Percentiles rank a stretch among this genome's conserved stretches.
Evolutionary conservation across 129 eudicot genomes (phyloP).

Genomic region (Flaveria robusta): DNA sequence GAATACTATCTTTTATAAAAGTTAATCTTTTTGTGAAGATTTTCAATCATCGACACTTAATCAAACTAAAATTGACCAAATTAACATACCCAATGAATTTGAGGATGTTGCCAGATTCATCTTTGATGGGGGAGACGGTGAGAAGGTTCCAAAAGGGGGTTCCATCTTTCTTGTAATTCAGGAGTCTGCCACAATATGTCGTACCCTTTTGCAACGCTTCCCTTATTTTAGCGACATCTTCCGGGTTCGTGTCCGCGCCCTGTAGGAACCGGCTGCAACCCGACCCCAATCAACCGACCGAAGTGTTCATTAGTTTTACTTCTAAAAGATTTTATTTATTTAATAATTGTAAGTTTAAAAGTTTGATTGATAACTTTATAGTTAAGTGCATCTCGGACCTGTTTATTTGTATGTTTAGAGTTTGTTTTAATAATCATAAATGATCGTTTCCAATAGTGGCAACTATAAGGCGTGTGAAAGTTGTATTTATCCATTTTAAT

Average conservation of each 20-base stretch:
- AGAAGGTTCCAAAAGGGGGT: slow-evolving; percentile 96
- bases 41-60: no score
- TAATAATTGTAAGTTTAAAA: background rate
- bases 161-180: slow-evolving; percentile 94
- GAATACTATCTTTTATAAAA: no score
- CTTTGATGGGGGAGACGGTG: slow-evolving; percentile 93
- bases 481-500: background rate
- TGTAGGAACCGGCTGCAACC: slow-evolving; percentile 83
- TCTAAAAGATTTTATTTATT: background rate
- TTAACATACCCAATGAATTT: slow-evolving; percentile 78
- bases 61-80: background rate
- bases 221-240: slow-evolving; percentile 86
- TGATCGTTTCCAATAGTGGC: background rate
- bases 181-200: slow-evolving; percentile 81
- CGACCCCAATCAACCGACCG: background rate
- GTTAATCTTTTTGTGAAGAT: no score
- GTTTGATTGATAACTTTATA: background rate
- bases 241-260: slow-evolving; percentile 90
- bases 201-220: slow-evolving; percentile 71
- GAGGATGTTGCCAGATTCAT: slow-evolving; percentile 87
- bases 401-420: no score
- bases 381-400: no score
- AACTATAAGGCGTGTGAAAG: background rate
- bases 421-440: no score
- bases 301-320: background rate